Evolutionary conservation across 2,329 filamentous ascomycete genomes (phyloP), one percentile per base, ranked within the genome.

Genomic region (Mycogone perniciosa): DNA sequence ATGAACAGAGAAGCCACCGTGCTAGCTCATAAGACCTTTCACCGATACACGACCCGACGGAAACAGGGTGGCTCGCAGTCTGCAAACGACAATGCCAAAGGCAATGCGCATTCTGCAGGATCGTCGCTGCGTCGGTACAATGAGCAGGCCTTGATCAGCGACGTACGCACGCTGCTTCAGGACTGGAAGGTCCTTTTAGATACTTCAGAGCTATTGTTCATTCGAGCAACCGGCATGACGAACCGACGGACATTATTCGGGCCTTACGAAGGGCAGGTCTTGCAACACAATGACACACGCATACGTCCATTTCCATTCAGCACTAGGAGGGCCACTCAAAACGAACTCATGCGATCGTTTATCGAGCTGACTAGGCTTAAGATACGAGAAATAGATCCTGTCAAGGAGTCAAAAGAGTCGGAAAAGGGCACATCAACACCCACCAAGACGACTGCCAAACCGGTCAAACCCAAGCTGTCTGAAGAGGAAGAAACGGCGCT

Each of bases 51-150:
- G 0, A 99, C 93, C 5, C 80, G 93, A 57, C 81, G 93, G 58
- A 99, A 99, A 67, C 93, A 99, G 67, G 93, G 93, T 75, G 93
- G 95, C 39, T 85, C 90, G 8, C 93, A 99, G 67, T 95, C 91
- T 3, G 86, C 92, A 30, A 97, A 90, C 66, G 93, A 99, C 67
- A 87, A 89, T 54, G 82, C 91, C n/a, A 96, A 96, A 64, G 92
- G 93, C 10, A 85, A 86, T 43, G 93, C 93, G 0, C 90, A 97
- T 68, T 97, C 93, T 4, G 95, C 91, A 6, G 93, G 95, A 66
- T 88, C 93, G 1, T 88, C 84, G 41, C 73, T 99, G 51, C 85
- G 93, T 71, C 81, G 93, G 20, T 95, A 97, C 69, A 99, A 99
- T 63, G 95, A 99, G 69, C 85, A 87, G 57, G 92, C 91, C 1